Evolutionary conservation across 1,139 yeast genomes (phyloP), one percentile per base, ranked within the genome.

Genomic region (Sporopachydermia cereana): DNA sequence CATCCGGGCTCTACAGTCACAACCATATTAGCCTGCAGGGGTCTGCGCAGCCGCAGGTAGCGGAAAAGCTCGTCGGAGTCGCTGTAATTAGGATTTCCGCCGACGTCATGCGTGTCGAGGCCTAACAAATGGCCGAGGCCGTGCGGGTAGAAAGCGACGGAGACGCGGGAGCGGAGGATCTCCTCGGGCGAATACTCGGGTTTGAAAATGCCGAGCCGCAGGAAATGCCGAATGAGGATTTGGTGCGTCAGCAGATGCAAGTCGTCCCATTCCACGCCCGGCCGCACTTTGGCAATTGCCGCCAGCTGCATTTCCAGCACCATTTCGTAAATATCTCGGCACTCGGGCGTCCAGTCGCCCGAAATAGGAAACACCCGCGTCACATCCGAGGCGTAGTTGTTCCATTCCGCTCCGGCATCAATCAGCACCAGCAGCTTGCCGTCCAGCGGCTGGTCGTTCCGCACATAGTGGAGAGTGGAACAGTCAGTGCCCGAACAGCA

Each of bases 351-450:
- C 89, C 96, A 91, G 49, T 80, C 79, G 5, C 98, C 98, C 51
- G 71, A 74, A 49, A 88, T 77, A 21, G 98, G 98, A 75, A 88
- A 91, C 58, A 94, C 84, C 60, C 98, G 75, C 18, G 98, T 91
- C 44, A 91, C 96, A 59, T 91, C 98, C 43, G 89, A 73, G 3
- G 96, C 91, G 62, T 91, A 91, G 58, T 86, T 77, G 51, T 77
- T 76, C 96, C 96, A 89, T 66, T 89, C 97, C 4, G 96, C 95
- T 45, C 98, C 98, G 3, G 97, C 97, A 64, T 91, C 98, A 49
- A 91, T 80, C 50, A 91, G 72, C 12, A 91, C 74, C 3, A 91
- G 73, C 49, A 76, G 79, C 53, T 74, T 73, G 3, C 73, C 74
- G 23, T 63, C 70, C 31, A 69, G 64, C 1, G 71, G 71, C 48